Evolutionary conservation across 108 stramenopile species (phyloP).

Genomic region (Skeletonema potamos): DNA sequence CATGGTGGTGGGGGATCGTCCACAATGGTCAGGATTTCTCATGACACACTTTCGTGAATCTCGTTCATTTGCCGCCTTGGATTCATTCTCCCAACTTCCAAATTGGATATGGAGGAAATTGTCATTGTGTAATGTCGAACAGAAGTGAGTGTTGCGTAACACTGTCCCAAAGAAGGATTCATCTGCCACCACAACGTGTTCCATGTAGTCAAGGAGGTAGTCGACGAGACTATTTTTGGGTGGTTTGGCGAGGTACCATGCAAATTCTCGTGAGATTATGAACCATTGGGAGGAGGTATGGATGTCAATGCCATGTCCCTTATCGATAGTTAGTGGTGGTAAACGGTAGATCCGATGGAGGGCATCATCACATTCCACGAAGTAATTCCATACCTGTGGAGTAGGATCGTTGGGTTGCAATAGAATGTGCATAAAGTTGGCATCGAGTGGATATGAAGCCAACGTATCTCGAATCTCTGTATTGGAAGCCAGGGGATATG

Average conservation of each 20-base stretch:
- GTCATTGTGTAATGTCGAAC: conserved; percentile 84
- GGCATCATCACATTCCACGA: conserved; percentile 94
- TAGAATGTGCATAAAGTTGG: conserved; percentile 81
- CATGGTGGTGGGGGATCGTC: conserved; percentile 87
- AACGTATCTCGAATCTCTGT: conserved; percentile 81
- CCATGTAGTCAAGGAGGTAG: conserved; percentile 74
- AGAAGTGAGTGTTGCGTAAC: conserved; percentile 85
- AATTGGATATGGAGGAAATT: conserved; percentile 92
- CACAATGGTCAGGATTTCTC: conserved; percentile 87
- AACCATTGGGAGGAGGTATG: conserved; percentile 95
- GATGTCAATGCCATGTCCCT: conserved; percentile 69
- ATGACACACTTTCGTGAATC: conserved; percentile 88
- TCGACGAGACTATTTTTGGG: conserved; percentile 69
- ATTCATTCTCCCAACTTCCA: conserved; percentile 91
- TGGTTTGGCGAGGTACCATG: conserved; percentile 78
- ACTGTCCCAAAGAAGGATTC: conserved; percentile 95
- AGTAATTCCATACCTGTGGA: conserved; percentile 86
- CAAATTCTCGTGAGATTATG: conserved; percentile 88
- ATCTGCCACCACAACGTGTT: conserved; percentile 93
- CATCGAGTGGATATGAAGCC: conserved; percentile 81
- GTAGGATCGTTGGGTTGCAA: conserved; percentile 70
- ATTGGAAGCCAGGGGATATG: conserved; percentile 92
- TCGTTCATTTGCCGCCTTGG: conserved; percentile 41
- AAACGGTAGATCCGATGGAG: conserved; percentile 92
- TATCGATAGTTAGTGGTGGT: conserved; percentile 53